Base-by-base conservation (phyloP, 2,329 filamentous ascomycete genomes). In the Fusarium luffae region DNA sequence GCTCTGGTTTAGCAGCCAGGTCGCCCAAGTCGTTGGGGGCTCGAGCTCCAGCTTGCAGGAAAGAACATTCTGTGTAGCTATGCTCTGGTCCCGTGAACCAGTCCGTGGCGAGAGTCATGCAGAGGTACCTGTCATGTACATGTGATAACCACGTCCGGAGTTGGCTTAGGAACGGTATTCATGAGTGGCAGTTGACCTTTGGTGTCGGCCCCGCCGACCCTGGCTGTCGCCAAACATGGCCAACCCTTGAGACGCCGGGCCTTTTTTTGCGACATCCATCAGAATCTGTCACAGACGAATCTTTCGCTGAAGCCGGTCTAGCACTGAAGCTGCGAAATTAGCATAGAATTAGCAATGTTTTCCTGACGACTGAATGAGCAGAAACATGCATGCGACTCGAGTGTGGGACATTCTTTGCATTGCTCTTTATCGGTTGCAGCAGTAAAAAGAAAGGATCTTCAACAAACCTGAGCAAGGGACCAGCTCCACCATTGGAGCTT, bases 131-230 rank as follows among this genome's bases (percentile, higher is more conserved):
- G 51, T 30, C 30, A 58, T 63, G 73, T 72, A 75, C 73, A 75
- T 73, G 71, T 75, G 73, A 75, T 75, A 65, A 67, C 59, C 56
- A 70, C 62, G 44, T 70, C 73, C 73, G 73, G 73, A 75, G 71
- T 75, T 75, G 73, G 73, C 48, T 70, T 75, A 73, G 74, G 59
- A 59, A 70, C 56, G 71, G 73, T 61, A 60, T 59, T 51, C 60
- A 63, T 63, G 66, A 65, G 74, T 76, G 74, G 74, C 74, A 75
- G 74, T 76, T 75, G 70, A 72, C 72, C 71, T 76, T 71, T 44
- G 61, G 58, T 56, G 61, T 75, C 74, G 74, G 74, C 68, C 70
- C 72, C 71, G 70, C 74, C 74, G 74, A 75, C 68, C 54, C 63
- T 66, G 67, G 67, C 59, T 28, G 37, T 57, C 54, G 51, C 54